phyloP scores from a whole-genome alignment of 2,329 filamentous ascomycete species.

The Neodidymelliopsis sp. region DNA sequence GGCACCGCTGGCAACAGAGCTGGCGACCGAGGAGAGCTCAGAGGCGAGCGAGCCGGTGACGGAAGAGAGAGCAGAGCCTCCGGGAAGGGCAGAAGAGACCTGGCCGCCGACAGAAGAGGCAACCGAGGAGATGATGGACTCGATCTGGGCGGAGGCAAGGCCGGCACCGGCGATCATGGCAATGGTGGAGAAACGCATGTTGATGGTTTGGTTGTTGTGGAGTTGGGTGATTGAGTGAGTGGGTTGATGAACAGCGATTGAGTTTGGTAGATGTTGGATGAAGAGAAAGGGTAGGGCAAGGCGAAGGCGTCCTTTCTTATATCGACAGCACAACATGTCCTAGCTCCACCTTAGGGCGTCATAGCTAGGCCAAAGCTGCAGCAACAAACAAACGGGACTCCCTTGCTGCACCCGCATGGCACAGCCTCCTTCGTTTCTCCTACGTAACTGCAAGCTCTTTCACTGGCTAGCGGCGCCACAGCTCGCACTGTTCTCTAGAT shows the following conservation, averaged over 20 bases:
- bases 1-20: slow-evolving; percentile 15
- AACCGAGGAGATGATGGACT: slow-evolving; percentile 36
- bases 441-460: slow-evolving; percentile 30
- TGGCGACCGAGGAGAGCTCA: slow-evolving; percentile 16
- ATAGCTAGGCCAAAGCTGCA: slow-evolving; percentile 22
- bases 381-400: slow-evolving; percentile 36
- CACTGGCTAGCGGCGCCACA: slow-evolving; percentile 36
- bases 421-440: slow-evolving; percentile 33
- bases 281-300: slow-evolving; percentile 16
- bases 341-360: slow-evolving; percentile 22
- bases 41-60: slow-evolving; percentile 18
- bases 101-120: slow-evolving; percentile 21
- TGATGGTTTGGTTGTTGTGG: slow-evolving; percentile 23
- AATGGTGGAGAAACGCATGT: slow-evolving; percentile 48
- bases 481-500: slow-evolving; percentile 3
- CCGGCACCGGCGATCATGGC: slow-evolving; percentile 40
- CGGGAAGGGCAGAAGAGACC: slow-evolving; percentile 19
- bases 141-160: slow-evolving; percentile 39
- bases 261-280: slow-evolving; percentile 23
- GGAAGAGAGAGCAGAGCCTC: slow-evolving; percentile 9
- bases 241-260: slow-evolving; percentile 19
- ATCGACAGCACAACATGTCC: slow-evolving; percentile 21
- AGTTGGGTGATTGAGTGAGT: slow-evolving; percentile 14
- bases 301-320: slow-evolving; percentile 28
- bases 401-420: slow-evolving; percentile 25